Evolutionary conservation across 2,329 filamentous ascomycete species (phyloP).

Genomic region (Beauveria scarabaeidicola): DNA sequence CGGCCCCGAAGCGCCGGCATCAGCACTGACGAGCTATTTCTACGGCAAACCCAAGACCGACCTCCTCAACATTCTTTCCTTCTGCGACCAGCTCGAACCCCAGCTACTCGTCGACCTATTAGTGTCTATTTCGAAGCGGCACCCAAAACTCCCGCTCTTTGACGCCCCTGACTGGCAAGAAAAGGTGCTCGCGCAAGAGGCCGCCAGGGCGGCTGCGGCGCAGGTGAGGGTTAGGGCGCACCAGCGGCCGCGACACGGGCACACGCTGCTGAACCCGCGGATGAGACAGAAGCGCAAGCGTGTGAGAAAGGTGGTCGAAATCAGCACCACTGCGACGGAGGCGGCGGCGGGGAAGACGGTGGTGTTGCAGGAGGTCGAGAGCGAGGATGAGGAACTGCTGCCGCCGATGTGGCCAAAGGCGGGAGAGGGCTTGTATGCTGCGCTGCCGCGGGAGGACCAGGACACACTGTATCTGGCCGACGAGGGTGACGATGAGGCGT

Average conservation of each 20-base stretch:
- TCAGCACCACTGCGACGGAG: slow-evolving; percentile 14
- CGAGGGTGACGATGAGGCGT: slow-evolving; percentile 33
- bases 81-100: slow-evolving; percentile 33
- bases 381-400: slow-evolving; percentile 25
- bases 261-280: slow-evolving; percentile 20
- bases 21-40: slow-evolving; percentile 31
- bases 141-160: slow-evolving; percentile 35
- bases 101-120: slow-evolving; percentile 33
- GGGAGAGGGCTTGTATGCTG: slow-evolving; percentile 31
- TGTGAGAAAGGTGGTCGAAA: slow-evolving; percentile 26
- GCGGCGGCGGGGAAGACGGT: slow-evolving; percentile 17
- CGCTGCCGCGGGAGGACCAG: slow-evolving; percentile 28
- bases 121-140: slow-evolving; percentile 33
- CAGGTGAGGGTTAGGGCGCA: slow-evolving; percentile 10
- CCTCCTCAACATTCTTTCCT: slow-evolving; percentile 30
- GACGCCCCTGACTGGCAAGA: slow-evolving; percentile 32
- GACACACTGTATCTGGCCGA: slow-evolving; percentile 29
- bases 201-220: not conserved
- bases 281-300: slow-evolving; percentile 24
- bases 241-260: slow-evolving; percentile 23
- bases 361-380: slow-evolving; percentile 16
- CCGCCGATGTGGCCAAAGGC: slow-evolving; percentile 33
- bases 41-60: slow-evolving; percentile 28
- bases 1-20: slow-evolving; percentile 23
- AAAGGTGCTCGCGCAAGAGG: slow-evolving; percentile 8